A percentile compares a stretch with the other conserved stretches of the same genome.
phyloP scores from a whole-genome alignment of 768 basidiomycete species.

The Leccinum aurantiacum region DNA sequence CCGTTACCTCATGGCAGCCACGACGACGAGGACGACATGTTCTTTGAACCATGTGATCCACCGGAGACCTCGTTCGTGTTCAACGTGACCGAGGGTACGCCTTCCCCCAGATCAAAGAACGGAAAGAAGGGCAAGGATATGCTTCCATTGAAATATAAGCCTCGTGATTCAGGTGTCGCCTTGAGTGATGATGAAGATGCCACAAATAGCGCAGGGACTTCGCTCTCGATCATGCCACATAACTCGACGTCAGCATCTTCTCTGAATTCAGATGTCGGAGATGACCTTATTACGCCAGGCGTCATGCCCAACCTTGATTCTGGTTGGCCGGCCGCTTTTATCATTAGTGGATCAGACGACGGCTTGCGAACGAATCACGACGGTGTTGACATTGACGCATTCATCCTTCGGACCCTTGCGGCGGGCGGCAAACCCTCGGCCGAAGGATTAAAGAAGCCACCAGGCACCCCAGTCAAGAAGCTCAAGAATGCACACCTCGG shows the following conservation, averaged over 20 bases:
- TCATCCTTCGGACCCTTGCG: conserved; percentile 69
- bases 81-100: conserved; percentile 54
- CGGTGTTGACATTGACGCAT: conserved; percentile 58
- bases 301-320: conserved; percentile 51
- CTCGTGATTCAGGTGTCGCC: conserved; percentile 65
- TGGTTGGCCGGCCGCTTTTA: conserved; percentile 58
- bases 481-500: conserved; percentile 57
- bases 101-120: conserved; percentile 48
- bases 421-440: conserved; percentile 51
- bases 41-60: conserved; percentile 47
- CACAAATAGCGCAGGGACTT: conserved; percentile 14
- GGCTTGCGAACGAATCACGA: conserved; percentile 24
- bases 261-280: conserved; percentile 53
- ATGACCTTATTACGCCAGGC: conserved; percentile 71
- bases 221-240: conserved; percentile 45
- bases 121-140: conserved; percentile 29
- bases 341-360: conserved; percentile 44
- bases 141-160: conserved; percentile 67
- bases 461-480: conserved; percentile 83
- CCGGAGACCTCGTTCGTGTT: conserved; percentile 56
- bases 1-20: conserved; percentile 30
- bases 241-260: conserved; percentile 67
- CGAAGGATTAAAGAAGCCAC: conserved; percentile 56
- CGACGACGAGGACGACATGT: conserved; percentile 55
- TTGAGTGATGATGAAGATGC: conserved; percentile 59